Evolutionary conservation across 805 yeast genomes (phyloP).

Genomic region (Tetrapisispora arboricola): DNA sequence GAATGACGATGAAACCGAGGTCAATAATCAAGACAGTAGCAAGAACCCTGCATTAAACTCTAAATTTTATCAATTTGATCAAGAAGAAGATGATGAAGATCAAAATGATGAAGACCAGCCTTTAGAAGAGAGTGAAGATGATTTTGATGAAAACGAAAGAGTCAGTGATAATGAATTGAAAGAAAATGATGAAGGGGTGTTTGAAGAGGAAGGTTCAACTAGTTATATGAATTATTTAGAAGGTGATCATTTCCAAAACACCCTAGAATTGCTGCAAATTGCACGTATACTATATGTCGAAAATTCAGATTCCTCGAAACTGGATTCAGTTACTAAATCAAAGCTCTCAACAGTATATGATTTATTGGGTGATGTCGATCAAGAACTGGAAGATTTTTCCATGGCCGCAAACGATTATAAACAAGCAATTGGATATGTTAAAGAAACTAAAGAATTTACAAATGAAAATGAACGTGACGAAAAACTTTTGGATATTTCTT

Average conservation of each 20-base stretch:
- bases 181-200: slow-evolving; percentile 14
- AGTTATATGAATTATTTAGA: slow-evolving; percentile 9
- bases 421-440: slow-evolving; percentile 36
- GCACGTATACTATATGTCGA: slow-evolving; percentile 40
- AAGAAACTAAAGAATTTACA: slow-evolving; percentile 37
- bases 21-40: slow-evolving; percentile 13
- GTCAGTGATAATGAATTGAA: slow-evolving; percentile 16
- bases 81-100: slow-evolving; percentile 20
- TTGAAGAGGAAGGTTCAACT: background rate
- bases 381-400: slow-evolving; percentile 78
- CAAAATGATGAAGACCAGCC: slow-evolving; percentile 20
- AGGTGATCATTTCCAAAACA: slow-evolving; percentile 50
- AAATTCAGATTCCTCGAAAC: background rate
- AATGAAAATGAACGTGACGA: slow-evolving; percentile 3
- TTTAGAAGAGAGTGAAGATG: slow-evolving; percentile 22
- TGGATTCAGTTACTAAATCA: slow-evolving; percentile 13
- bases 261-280: slow-evolving; percentile 79
- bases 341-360: slow-evolving; percentile 68
- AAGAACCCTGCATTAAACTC: slow-evolving; percentile 23
- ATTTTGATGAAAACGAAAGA: slow-evolving; percentile 4
- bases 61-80: slow-evolving; percentile 18
- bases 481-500: slow-evolving; percentile 7
- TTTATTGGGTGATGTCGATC: slow-evolving; percentile 77
- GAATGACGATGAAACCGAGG: slow-evolving; percentile 3
- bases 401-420: slow-evolving; percentile 68